These are phyloP conservation scores for Backusella circina DNA, from an alignment of 192 early-diverging fungal species.

Conservation along the genomic window DNA sequence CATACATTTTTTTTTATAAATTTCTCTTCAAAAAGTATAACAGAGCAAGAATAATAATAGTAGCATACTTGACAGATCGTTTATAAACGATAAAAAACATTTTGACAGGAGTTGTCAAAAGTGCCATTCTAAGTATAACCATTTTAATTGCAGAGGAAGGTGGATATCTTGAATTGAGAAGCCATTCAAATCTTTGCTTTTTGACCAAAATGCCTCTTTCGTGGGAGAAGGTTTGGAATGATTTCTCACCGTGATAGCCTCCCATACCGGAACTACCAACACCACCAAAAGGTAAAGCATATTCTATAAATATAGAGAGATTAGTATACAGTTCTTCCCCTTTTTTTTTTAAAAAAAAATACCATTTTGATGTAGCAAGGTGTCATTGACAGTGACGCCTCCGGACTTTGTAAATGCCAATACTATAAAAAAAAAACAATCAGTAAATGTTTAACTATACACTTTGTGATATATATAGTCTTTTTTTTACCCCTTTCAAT, in stretches of 20 bases:
- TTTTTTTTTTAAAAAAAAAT: constrained; percentile 16
- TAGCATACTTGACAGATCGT: background rate
- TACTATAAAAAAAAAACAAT: constrained; percentile 33
- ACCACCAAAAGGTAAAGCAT: constrained; percentile 79
- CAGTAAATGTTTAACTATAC: too few relatives aligned
- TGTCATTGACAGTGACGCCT: constrained; percentile 75
- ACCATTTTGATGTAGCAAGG: constrained; percentile 62
- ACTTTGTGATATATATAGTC: too few relatives aligned
- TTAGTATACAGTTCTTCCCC: background rate
- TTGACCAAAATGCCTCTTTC: constrained; percentile 57
- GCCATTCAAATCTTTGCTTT: constrained; percentile 32
- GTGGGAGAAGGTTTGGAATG: constrained; percentile 82
- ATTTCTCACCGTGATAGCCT: constrained; percentile 73
- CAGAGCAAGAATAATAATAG: background rate
- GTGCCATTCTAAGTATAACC: constrained; percentile 11
- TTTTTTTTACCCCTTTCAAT: constrained; percentile 26
- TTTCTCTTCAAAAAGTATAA: background rate
- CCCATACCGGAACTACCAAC: constrained; percentile 85
- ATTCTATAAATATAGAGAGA: constrained; percentile 11
- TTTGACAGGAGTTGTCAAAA: background rate
- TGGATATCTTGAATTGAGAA: constrained; percentile 24
- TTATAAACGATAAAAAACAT: background rate
- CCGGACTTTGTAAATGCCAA: constrained; percentile 73
- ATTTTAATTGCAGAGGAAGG: constrained; percentile 20
- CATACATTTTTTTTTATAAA: background rate